Conservation (phyloP, 352 stramenopile genomes). For the Globisporangium megalacanthum region DNA sequence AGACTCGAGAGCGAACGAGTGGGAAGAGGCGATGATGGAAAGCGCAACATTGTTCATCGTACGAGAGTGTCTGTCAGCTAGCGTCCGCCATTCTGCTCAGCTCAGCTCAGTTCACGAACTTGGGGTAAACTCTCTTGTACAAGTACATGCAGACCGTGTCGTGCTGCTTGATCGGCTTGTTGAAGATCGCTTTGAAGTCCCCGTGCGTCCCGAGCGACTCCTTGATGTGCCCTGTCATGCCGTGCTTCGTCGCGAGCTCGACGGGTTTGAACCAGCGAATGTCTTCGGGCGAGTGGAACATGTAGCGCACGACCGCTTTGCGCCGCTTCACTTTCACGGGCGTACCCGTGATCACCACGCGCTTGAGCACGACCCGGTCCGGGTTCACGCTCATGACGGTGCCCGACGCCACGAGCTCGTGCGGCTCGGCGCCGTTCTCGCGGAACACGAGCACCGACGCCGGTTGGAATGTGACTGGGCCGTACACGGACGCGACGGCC, state of each 20-base stretch:
- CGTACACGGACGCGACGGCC: constrained; percentile 89
- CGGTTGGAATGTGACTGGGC: constrained; percentile 95
- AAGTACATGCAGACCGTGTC: constrained; percentile 98
- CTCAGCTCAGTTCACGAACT: constrained; percentile 75
- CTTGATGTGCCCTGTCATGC: constrained; percentile 97
- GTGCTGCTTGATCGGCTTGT: constrained; percentile 98
- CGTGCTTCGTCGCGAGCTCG: constrained; percentile 97
- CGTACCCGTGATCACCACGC: constrained; percentile 97
- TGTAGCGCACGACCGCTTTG: constrained; percentile 97
- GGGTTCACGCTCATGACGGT: constrained; percentile 96
- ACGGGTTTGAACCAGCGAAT: constrained; percentile 98
- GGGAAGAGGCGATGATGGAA: constrained; percentile 17
- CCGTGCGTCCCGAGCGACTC: constrained; percentile 98
- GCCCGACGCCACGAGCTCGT: constrained; percentile 91
- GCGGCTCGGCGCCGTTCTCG: constrained; percentile 24
- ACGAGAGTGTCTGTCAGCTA: too few species aligned
- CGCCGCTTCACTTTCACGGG: constrained; percentile 98
- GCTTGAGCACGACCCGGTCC: constrained; percentile 97
- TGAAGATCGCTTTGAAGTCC: constrained; percentile 99
- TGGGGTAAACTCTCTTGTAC: constrained; percentile 99
- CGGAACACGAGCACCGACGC: constrained; percentile 96
- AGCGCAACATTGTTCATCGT: too few species aligned
- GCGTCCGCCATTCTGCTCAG: too few species aligned
- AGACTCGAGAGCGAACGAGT: too few species aligned
- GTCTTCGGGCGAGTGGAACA: constrained; percentile 99